Evolutionary conservation across 225 moss, liverwort and hornwort species (phyloP), one percentile per base, ranked within the genome.

Genomic region (Physcomitrium patens): DNA sequence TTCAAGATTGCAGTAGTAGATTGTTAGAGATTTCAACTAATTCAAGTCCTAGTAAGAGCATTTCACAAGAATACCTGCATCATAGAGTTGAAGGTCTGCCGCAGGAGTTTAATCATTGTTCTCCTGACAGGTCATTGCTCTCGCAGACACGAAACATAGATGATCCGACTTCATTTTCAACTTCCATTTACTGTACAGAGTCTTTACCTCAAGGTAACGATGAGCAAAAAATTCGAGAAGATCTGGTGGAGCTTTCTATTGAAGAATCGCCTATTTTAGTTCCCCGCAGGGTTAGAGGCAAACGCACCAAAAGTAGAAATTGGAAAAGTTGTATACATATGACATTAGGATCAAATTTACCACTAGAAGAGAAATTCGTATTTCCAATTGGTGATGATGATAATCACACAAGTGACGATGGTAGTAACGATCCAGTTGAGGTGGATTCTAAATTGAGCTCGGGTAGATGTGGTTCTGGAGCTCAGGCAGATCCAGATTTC

Each of bases 231-330:
- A 77, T 71, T 37, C 31, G 31, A 27, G 59, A 17, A 75, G 81
- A 85, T 52, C 65, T 71, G 18, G 53, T 72, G 61, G 62, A 76
- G 45, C 68, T 70, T 45, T 87, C 77, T 54, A 59, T 71, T 31
- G 74, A 24, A 23, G 67, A 60, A 20, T 60, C 63, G 58, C 82
- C 76, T 18, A 17, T 70, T 72, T 20, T 59, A 47, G 69, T 63
- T 14, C 80, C 80, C 51, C 79, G 89, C 17, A 89, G 88, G 83
- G 83, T 91, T 41, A 85, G 94, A 69, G 96, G 96, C 43, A 96
- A 88, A 72, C 90, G 96, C 60, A 79, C 89, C 42, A 96, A 89
- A 73, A 89, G 87, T 52, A 70, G 79, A 75, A 89, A 89, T 8
- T 96, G 96, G 94, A 89, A 83, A 72, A 85, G 83, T 72, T 79